phyloP scores from a whole-genome alignment of 1,284 basidiomycete species.

The Fomitopsis schrenkii region DNA sequence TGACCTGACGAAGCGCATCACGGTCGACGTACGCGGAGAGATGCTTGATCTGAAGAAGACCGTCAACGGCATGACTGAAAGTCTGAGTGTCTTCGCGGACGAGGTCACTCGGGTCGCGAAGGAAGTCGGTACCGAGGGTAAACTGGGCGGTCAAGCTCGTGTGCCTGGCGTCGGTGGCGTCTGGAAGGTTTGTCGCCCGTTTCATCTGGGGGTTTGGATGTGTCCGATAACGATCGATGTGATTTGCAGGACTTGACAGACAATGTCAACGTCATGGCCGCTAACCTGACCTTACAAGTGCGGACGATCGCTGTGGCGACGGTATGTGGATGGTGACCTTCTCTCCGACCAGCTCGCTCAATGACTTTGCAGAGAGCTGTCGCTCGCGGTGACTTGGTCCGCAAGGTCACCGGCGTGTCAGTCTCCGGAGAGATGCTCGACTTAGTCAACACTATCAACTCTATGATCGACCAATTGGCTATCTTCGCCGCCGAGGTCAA shows the following conservation, averaged over 20 bases:
- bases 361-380: conserved; percentile 70
- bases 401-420: conserved; percentile 90
- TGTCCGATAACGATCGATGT: neutral
- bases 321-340: conserved; percentile 31
- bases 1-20: conserved; percentile 88
- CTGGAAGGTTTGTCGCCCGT: conserved; percentile 69
- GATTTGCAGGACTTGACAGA: conserved; percentile 74
- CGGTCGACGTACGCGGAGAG: conserved; percentile 87
- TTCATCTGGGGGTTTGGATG: conserved; percentile 19
- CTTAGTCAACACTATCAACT: conserved; percentile 91
- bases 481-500: conserved; percentile 95
- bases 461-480: conserved; percentile 95
- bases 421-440: conserved; percentile 96
- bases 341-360: conserved; percentile 13
- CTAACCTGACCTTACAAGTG: conserved; percentile 90
- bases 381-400: conserved; percentile 89
- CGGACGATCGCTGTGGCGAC: conserved; percentile 93
- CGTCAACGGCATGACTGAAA: conserved; percentile 91
- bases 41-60: conserved; percentile 86
- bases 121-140: conserved; percentile 91
- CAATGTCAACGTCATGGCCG: conserved; percentile 89
- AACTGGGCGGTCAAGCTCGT: conserved; percentile 82
- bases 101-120: conserved; percentile 85
- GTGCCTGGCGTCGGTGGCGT: conserved; percentile 94
- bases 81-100: conserved; percentile 82